phyloP scores from a whole-genome alignment of 1,139 yeast genomes.

The Petasospora fabianii region DNA sequence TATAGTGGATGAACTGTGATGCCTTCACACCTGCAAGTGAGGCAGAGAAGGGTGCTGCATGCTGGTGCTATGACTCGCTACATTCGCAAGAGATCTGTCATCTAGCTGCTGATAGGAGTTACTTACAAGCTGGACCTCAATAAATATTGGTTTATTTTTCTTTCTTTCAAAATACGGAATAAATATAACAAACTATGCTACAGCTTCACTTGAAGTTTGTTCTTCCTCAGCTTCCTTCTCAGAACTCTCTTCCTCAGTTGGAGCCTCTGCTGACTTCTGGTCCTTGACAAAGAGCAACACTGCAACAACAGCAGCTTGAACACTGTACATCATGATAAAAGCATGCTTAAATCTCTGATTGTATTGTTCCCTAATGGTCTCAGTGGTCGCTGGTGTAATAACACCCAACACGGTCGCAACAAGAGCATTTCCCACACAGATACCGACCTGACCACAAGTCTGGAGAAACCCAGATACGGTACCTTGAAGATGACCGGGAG shows the following conservation, averaged over 20 bases:
- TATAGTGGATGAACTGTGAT: too few species aligned
- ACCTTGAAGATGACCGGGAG: slow-evolving; percentile 33
- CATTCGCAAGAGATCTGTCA: too few species aligned
- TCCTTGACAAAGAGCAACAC: neutral
- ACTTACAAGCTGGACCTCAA: too few species aligned
- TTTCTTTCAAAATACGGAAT: too few species aligned
- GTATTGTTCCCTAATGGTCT: neutral
- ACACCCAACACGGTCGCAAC: slow-evolving; percentile 19
- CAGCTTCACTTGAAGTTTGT: too few species aligned
- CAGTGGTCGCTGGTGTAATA: neutral
- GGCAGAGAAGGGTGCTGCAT: too few species aligned
- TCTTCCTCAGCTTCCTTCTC: neutral
- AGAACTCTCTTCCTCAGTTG: too few species aligned
- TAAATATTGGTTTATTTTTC: too few species aligned
- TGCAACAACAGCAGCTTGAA: neutral
- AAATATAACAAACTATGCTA: too few species aligned
- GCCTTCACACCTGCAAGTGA: too few species aligned
- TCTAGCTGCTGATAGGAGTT: too few species aligned
- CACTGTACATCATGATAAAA: neutral
- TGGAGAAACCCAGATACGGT: slow-evolving; percentile 31
- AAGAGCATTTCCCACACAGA: slow-evolving; percentile 18
- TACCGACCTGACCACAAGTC: slow-evolving; percentile 29
- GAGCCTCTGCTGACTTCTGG: neutral
- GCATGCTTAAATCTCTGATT: neutral
- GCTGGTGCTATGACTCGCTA: too few species aligned